These are phyloP conservation scores for Ormosia emarginata DNA, from an alignment of 306 rosid species.

Conservation along the genomic window DNA sequence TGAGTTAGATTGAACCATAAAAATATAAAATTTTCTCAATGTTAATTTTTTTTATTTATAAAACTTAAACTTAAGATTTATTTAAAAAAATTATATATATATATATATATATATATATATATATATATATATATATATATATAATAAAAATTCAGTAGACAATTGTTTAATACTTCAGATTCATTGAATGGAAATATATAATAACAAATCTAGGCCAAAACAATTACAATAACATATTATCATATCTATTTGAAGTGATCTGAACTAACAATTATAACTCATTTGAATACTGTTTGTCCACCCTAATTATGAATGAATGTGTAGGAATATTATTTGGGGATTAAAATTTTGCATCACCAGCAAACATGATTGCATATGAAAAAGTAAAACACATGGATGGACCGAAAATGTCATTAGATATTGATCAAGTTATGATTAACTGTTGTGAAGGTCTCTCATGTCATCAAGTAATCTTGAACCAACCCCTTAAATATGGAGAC, in stretches of 20 bases:
- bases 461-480: no score
- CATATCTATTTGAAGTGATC: neutral
- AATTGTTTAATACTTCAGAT: neutral
- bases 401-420: neutral
- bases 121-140: neutral
- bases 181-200: neutral
- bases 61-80: no score
- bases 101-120: neutral
- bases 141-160: neutral
- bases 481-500: no score
- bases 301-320: neutral
- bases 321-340: neutral
- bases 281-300: neutral
- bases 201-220: neutral
- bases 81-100: no score
- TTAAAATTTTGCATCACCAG: constrained; percentile 1
- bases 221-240: neutral
- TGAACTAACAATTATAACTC: neutral
- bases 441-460: no score
- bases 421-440: constrained; percentile 1
- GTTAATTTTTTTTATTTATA: no score
- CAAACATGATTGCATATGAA: constrained; percentile 10
- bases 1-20: no score
- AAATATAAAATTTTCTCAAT: no score
- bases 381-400: constrained; percentile 3